Percentiles rank a stretch among this genome's conserved stretches.
phyloP scores from a whole-genome alignment of 257 asterid species.

The Solanum okadae region DNA sequence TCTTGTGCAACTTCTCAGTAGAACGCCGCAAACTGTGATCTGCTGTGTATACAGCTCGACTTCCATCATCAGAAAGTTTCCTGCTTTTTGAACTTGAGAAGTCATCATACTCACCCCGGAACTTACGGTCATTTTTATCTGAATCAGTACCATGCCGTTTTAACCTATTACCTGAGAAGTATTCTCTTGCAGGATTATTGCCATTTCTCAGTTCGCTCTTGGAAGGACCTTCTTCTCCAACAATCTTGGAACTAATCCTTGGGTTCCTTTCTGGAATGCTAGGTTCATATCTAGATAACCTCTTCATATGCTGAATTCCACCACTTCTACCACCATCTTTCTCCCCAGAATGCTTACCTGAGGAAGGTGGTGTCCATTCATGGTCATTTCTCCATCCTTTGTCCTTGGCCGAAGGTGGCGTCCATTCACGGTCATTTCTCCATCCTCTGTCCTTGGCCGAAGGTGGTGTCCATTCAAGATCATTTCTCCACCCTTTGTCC shows the following conservation, averaged over 20 bases:
- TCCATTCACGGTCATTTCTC: constrained; percentile 45
- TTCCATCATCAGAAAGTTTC: constrained; percentile 64
- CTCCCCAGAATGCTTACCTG: constrained; percentile 58
- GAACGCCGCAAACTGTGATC: constrained; percentile 55
- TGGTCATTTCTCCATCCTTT: constrained; percentile 53
- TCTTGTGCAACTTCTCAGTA: constrained; percentile 43
- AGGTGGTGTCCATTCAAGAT: constrained; percentile 40
- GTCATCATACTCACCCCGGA: constrained; percentile 50
- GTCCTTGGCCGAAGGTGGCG: constrained; percentile 41
- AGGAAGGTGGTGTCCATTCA: constrained; percentile 55
- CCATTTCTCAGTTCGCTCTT: constrained; percentile 59
- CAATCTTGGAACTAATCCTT: constrained; percentile 53
- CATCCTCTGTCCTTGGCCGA: constrained; percentile 34
- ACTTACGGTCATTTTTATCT: constrained; percentile 51
- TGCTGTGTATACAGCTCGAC: constrained; percentile 36
- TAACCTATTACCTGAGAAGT: constrained; percentile 41
- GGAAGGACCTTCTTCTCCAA: constrained; percentile 50
- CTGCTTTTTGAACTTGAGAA: constrained; percentile 60
- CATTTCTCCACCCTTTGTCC: constrained; percentile 41
- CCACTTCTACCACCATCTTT: constrained; percentile 55
- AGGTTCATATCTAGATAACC: constrained; percentile 56
- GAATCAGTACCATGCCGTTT: constrained; percentile 69
- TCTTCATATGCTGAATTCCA: constrained; percentile 51
- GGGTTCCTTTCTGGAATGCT: constrained; percentile 38
- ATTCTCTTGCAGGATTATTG: constrained; percentile 59